Evolutionary conservation across 768 basidiomycete species (phyloP).

Genomic region (Podaxis sp.): DNA sequence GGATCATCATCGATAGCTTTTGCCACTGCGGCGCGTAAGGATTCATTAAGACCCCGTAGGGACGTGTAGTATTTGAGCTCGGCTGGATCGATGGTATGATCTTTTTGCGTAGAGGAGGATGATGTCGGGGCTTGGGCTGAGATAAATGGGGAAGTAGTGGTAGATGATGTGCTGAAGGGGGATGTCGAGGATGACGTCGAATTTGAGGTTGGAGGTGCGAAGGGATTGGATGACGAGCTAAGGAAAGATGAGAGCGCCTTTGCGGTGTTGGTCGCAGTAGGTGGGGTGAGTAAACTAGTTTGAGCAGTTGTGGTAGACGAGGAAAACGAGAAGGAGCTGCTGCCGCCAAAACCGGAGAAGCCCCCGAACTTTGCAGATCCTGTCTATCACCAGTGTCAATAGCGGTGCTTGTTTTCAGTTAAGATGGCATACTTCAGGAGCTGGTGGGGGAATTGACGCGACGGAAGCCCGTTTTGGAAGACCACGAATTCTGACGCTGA

Average conservation of each 20-base stretch:
- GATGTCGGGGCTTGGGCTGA: conserved; percentile 14
- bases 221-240: neutral
- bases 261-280: conserved; percentile 9
- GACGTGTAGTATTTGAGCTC: conserved; percentile 62
- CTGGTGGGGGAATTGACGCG: conserved; percentile 11
- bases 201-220: neutral
- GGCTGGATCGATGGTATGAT: conserved; percentile 28
- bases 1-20: conserved; percentile 67
- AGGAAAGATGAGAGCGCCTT: conserved; percentile 10
- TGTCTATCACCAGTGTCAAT: conserved; percentile 19
- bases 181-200: neutral
- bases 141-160: neutral
- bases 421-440: neutral
- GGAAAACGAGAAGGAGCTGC: conserved; percentile 34
- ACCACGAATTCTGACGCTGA: conserved; percentile 54
- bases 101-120: conserved; percentile 15
- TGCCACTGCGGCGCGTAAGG: conserved; percentile 57
- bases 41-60: conserved; percentile 74
- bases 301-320: conserved; percentile 16
- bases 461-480: conserved; percentile 52
- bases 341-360: conserved; percentile 53
- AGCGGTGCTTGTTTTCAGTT: neutral
- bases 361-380: conserved; percentile 46
- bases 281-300: conserved; percentile 10
- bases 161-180: neutral